Evolutionary conservation across 495 filamentous ascomycete genomes (phyloP).

Genomic region (Aspergillus leporis): DNA sequence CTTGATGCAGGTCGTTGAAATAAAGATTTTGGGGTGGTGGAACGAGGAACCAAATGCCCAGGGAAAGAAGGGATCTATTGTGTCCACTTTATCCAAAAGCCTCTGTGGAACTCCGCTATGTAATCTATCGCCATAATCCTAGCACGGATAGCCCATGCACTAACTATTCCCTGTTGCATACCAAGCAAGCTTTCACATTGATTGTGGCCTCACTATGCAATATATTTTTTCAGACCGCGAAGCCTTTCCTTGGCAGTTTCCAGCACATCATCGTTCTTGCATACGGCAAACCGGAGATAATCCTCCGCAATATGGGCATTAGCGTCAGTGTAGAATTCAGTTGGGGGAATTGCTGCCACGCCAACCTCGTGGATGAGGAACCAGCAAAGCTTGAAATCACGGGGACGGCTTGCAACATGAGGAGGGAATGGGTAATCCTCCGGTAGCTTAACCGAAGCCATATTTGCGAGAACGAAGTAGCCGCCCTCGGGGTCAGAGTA

Average conservation of each 20-base stretch:
- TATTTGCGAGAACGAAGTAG: constrained; percentile 94
- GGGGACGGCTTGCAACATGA: constrained; percentile 78
- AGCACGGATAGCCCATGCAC: not conserved
- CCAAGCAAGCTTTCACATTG: not conserved
- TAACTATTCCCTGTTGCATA: not conserved
- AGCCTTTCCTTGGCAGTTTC: constrained; percentile 88
- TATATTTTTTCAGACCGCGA: constrained; percentile 82
- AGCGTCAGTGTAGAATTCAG: constrained; percentile 87
- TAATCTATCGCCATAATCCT: not conserved
- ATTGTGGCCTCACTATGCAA: constrained; percentile 26
- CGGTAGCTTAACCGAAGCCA: constrained; percentile 80
- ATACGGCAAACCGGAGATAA: constrained; percentile 93
- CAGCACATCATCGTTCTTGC: constrained; percentile 89
- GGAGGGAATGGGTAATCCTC: constrained; percentile 81
- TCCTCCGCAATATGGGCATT: constrained; percentile 87
- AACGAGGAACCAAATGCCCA: not conserved
- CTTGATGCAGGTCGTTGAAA: not conserved
- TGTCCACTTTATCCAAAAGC: not conserved
- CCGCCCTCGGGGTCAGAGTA: constrained; percentile 94
- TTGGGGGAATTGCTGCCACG: constrained; percentile 93
- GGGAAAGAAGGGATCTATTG: not conserved
- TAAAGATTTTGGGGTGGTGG: not conserved
- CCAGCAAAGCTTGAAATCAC: constrained; percentile 94
- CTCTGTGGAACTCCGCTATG: not conserved
- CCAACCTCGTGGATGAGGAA: constrained; percentile 96